Percentiles rank a stretch among this genome's conserved stretches.
Evolutionary conservation across 345 rosid genomes (phyloP).

Genomic region (Cochlearia excelsa): DNA sequence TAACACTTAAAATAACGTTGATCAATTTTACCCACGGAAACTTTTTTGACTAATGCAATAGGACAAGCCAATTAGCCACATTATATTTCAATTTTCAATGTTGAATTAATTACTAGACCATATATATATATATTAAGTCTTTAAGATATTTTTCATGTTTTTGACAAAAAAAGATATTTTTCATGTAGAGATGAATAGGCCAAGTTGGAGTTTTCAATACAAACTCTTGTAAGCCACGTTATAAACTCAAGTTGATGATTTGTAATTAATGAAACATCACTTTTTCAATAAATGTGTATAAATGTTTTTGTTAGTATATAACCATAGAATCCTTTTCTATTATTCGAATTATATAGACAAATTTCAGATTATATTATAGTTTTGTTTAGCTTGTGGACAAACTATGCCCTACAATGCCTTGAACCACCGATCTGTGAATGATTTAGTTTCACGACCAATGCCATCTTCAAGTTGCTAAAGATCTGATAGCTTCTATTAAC

Average conservation of each 20-base stretch:
- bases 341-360: neutral
- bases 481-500: slow-evolving; percentile 10
- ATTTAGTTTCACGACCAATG: neutral
- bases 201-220: slow-evolving; percentile 18
- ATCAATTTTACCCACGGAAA: slow-evolving; percentile 3
- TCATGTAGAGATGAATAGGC: slow-evolving; percentile 25
- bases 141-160: too few relatives aligned
- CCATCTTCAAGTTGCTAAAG: slow-evolving; percentile 11
- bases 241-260: slow-evolving; percentile 26
- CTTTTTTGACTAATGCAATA: neutral
- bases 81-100: too few relatives aligned
- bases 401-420: slow-evolving; percentile 6
- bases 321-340: neutral
- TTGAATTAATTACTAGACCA: too few relatives aligned
- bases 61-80: neutral
- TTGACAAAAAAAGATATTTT: too few relatives aligned
- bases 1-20: neutral
- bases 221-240: too few relatives aligned
- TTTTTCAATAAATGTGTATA: slow-evolving; percentile 1
- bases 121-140: too few relatives aligned
- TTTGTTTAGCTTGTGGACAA: neutral
- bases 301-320: neutral
- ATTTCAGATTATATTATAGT: neutral
- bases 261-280: slow-evolving; percentile 25
- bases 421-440: neutral